These are phyloP conservation scores for Neofusicoccum umdonicola DNA, from an alignment of 2,329 filamentous ascomycete species.

Conservation along the genomic window DNA sequence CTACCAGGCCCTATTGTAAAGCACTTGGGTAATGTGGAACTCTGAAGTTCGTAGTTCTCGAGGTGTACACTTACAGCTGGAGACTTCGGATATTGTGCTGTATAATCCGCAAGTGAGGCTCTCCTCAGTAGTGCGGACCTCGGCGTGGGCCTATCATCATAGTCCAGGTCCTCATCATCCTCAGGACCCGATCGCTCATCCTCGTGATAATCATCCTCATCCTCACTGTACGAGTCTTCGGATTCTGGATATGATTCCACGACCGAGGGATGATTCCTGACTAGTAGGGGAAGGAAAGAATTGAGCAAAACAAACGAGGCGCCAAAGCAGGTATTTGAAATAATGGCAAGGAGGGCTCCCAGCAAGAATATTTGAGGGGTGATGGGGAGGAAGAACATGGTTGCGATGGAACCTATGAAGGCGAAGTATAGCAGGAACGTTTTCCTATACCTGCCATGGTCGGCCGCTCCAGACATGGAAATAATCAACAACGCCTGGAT, in stretches of 20 bases:
- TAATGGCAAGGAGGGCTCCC: conserved; percentile 78
- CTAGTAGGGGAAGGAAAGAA: conserved; percentile 87
- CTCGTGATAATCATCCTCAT: conserved; percentile 27
- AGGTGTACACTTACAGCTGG: background rate
- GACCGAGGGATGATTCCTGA: conserved; percentile 73
- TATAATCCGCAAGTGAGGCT: conserved; percentile 1
- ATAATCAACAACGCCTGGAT: conserved; percentile 88
- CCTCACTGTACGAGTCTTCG: conserved; percentile 26
- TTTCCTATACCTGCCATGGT: conserved; percentile 87
- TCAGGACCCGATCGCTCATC: background rate
- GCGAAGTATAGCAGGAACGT: conserved; percentile 82
- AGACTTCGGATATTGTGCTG: background rate
- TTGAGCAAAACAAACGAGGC: conserved; percentile 94
- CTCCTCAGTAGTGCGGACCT: conserved; percentile 7
- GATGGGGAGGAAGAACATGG: conserved; percentile 85
- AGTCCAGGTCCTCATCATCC: background rate
- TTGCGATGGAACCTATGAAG: conserved; percentile 73
- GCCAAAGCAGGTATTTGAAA: conserved; percentile 92
- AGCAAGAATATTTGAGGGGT: conserved; percentile 73
- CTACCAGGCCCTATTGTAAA: no score
- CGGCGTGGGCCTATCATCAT: background rate
- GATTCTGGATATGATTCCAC: conserved; percentile 17
- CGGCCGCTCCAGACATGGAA: conserved; percentile 92
- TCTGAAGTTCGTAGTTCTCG: background rate
- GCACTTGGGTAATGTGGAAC: background rate